Percentiles rank a stretch among this genome's conserved stretches.
These are phyloP conservation scores for Chrysoporthe deuterocubensis DNA, from an alignment of 2,329 filamentous ascomycete genomes.

Conservation along the genomic window DNA sequence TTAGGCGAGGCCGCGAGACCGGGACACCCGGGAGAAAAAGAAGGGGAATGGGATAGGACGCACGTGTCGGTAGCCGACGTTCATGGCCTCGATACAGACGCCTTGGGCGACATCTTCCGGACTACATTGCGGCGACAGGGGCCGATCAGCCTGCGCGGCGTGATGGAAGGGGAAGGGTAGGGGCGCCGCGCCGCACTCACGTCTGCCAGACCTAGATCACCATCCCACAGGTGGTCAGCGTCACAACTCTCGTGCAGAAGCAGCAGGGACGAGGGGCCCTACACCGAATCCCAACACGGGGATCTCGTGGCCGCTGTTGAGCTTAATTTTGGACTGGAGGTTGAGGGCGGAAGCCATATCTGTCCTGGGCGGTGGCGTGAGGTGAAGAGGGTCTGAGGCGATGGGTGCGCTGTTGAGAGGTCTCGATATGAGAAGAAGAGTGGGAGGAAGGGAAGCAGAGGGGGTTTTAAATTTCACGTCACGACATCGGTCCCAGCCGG, in stretches of 20 bases:
- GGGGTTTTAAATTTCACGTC: too few species aligned
- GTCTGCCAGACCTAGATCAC: constrained; percentile 54
- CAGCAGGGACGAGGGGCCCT: constrained; percentile 37
- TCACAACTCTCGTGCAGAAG: background rate
- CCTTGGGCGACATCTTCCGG: constrained; percentile 42
- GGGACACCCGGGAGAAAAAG: background rate
- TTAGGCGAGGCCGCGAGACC: background rate
- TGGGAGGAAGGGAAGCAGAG: too few species aligned
- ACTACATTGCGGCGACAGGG: constrained; percentile 30
- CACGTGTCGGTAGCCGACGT: constrained; percentile 58
- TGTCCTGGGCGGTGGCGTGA: background rate
- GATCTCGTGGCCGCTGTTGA: constrained; percentile 59
- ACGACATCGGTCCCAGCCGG: too few species aligned
- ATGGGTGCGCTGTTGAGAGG: too few species aligned
- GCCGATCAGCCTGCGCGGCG: background rate
- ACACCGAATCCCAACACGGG: constrained; percentile 60
- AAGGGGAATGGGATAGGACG: constrained; percentile 23
- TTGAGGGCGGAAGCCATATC: constrained; percentile 51
- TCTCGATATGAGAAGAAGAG: too few species aligned
- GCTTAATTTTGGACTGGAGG: constrained; percentile 53
- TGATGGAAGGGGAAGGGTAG: background rate
- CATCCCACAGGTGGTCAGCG: constrained; percentile 12
- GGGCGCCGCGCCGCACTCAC: constrained; percentile 40
- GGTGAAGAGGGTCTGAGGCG: background rate
- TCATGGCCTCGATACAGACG: constrained; percentile 50